Evolutionary conservation across 2,329 filamentous ascomycete species (phyloP), one percentile per base, ranked within the genome.

Genomic region (Cyphellophora attinorum): DNA sequence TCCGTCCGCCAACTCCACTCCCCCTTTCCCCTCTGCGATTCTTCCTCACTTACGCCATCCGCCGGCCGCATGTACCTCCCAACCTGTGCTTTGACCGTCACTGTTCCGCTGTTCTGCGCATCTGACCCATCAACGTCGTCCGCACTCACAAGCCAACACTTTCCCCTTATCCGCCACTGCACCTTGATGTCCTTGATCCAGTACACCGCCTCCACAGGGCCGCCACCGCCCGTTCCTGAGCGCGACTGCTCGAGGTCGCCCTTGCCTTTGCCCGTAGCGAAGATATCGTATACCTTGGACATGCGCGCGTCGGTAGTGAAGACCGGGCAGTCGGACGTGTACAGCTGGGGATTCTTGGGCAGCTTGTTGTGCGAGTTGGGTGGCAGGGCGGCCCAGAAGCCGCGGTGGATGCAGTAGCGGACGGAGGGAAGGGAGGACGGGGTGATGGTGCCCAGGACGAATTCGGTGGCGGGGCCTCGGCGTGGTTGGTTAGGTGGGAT

Each of bases 281-380:
- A 74, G 3, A 96, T 59, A 57, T 95, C 80, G 3, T 67, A 64
- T 0, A 81, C 67, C 65, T 96, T 96, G 40, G 78, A 72, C 85
- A 93, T 94, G 29, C 89, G 75, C 6, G 74, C 75, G 57, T 96
- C 91, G 0, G 86, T 94, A 1, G 89, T 94, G 51, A 95, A 79
- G 1, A 81, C 80, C 3, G 81, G 72, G 48, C 89, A 64, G 46
- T 96, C 86, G 48, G 76, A 85, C 51, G 82, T 78, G 53, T 74
- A 94, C 1, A 74, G 60, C 5, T 61, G 47, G 4, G 82, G 78
- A 56, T 95, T 95, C 42, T 68, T 67, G 43, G 76, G 68, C 3
- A 84, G 81, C 19, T 74, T 62, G 58, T 91, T 89, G 56, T 79
- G 76, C 28, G 76, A 72, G 59, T 88, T 84, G 34, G 67, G 67